Evolutionary conservation across 306 rosid species (phyloP).

Genomic region (Quercus robur): DNA sequence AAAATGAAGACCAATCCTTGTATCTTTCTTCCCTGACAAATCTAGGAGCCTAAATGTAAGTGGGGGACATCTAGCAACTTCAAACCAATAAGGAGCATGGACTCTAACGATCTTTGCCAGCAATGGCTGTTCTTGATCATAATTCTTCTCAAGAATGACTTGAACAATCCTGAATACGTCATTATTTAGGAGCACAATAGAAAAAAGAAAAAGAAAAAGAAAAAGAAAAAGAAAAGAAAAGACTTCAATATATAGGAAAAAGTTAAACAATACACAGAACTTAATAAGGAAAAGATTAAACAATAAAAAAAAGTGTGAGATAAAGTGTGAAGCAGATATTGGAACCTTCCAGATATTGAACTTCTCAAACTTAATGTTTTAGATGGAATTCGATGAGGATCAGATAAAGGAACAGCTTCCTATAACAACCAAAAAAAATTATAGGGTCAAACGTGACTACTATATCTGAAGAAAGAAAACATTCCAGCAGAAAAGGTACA

Average conservation of each 20-base stretch:
- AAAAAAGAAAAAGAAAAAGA: slow-evolving; percentile 4
- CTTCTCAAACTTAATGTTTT: slow-evolving; percentile 85
- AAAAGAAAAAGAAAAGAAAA: slow-evolving; percentile 1
- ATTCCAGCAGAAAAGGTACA: not conserved
- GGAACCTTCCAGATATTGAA: slow-evolving; percentile 92
- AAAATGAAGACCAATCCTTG: slow-evolving; percentile 38
- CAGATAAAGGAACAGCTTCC: slow-evolving; percentile 92
- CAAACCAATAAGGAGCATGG: slow-evolving; percentile 91
- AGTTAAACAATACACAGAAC: not conserved
- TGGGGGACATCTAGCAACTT: slow-evolving; percentile 80
- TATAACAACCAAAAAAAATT: slow-evolving; percentile 29
- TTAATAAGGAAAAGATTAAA: slow-evolving; percentile 12
- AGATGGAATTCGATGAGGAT: slow-evolving; percentile 67
- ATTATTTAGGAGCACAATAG: slow-evolving; percentile 23
- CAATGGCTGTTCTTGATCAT: slow-evolving; percentile 47
- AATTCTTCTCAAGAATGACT: slow-evolving; percentile 81
- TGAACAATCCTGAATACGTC: slow-evolving; percentile 79
- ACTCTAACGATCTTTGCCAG: slow-evolving; percentile 70
- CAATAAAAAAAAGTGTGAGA: not conserved
- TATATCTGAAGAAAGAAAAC: not conserved
- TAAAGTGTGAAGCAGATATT: slow-evolving; percentile 11
- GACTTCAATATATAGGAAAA: slow-evolving; percentile 1
- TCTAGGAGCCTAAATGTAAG: slow-evolving; percentile 71
- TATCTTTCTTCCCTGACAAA: slow-evolving; percentile 51
- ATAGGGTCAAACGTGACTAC: not conserved